Evolutionary conservation across 2,329 filamentous ascomycete species (phyloP).

Genomic region (Kalmusia sp.): DNA sequence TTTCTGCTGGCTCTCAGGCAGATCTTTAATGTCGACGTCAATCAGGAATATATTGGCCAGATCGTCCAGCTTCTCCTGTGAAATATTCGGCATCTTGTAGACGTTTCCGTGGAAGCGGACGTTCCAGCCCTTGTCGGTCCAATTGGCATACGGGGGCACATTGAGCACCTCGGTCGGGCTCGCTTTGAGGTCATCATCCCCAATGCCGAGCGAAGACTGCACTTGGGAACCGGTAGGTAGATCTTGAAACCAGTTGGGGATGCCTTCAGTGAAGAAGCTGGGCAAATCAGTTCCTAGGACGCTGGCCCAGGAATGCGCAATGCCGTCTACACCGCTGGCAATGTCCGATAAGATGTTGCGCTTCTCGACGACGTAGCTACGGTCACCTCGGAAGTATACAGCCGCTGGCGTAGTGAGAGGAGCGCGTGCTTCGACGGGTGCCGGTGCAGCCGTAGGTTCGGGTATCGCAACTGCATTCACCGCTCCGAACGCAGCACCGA

Average conservation of each 20-base stretch:
- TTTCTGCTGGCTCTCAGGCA: constrained; percentile 65
- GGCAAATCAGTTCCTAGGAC: constrained; percentile 44
- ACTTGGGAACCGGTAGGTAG: constrained; percentile 70
- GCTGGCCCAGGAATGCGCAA: constrained; percentile 40
- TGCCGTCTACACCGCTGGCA: constrained; percentile 36
- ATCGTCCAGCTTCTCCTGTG: constrained; percentile 68
- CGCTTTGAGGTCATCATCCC: constrained; percentile 64
- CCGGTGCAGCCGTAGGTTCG: constrained; percentile 40
- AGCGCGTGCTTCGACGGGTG: constrained; percentile 33
- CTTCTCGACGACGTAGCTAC: constrained; percentile 39
- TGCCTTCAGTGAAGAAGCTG: constrained; percentile 47
- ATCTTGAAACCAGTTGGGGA: constrained; percentile 72
- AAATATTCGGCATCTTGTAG: constrained; percentile 78
- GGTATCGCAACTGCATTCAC: constrained; percentile 38
- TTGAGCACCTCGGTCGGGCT: constrained; percentile 75
- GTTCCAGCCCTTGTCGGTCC: constrained; percentile 79
- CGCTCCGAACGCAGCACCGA: constrained; percentile 27
- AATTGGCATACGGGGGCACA: constrained; percentile 73
- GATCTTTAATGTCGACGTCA: constrained; percentile 65
- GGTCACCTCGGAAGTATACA: constrained; percentile 38
- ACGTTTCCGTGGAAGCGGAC: constrained; percentile 79
- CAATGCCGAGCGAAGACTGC: constrained; percentile 66
- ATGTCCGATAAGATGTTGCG: constrained; percentile 43
- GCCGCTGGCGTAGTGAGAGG: constrained; percentile 43
- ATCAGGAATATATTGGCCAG: constrained; percentile 76